Evolutionary conservation across 352 stramenopile genomes (phyloP), one percentile per base, ranked within the genome.

Genomic region (Globisporangium megalacanthum): DNA sequence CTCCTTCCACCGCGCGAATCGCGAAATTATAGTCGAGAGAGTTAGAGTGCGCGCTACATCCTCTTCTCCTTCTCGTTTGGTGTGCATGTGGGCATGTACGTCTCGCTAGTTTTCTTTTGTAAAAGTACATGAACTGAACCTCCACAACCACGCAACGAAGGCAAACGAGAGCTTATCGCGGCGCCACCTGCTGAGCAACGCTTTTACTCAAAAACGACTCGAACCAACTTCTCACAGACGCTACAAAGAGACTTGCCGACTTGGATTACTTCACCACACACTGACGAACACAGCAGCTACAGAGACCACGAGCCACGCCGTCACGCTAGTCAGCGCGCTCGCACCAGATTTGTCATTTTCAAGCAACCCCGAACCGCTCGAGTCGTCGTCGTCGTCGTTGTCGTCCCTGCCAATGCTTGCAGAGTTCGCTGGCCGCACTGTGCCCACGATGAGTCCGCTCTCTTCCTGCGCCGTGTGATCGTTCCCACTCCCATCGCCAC

Each of bases 381-480:
- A 52, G 47, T 52, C 47, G 42, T 25, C 42, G 15, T 29, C 25
- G 42, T 20, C 42, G 47, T 52, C 47, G 42, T 25, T 15, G 15
- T 29, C 25, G 42, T 20, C 42, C n/a, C 42, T 47, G 42, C 42
- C 42, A 47, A 17, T 47, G 53, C 56, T 62, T n/a, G 45, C 53
- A n/a, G 41, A 52, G 7, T 48, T 49, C 1, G 62, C 36, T 0
- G 68, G 56, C 11, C 51, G 58, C 25, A 75, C 68, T 31, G 46
- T 66, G 31, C 61, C 68, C 6, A 75, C 61, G 14, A 66, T 29
- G 25, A 29, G 25, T 29, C 25, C 49, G 41, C 58, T 65, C 9
- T 35, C n/a, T 3, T 35, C 20, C 17, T 48, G 25, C 42, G n/a
- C 42, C 42, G 13, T 19, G 15, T 4, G 41, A 5, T 31, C 20